Conservation (phyloP, 2,329 filamentous ascomycete species). For the Verticillium klebahnii region DNA sequence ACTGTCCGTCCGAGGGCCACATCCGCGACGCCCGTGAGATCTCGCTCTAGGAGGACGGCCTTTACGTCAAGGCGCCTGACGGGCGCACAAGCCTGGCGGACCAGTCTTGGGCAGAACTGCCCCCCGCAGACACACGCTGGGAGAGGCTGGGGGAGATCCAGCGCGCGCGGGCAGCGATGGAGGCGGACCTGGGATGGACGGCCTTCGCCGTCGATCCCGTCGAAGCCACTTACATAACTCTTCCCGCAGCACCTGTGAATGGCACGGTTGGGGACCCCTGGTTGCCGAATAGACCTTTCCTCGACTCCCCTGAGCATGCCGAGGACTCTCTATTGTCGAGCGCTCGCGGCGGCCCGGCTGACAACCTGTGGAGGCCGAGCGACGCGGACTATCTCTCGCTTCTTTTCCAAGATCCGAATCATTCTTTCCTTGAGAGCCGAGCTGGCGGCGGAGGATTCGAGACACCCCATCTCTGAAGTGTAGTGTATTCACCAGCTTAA, state of each 20-base stretch:
- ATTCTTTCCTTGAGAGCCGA: too few relatives aligned
- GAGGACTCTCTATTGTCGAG: too few relatives aligned
- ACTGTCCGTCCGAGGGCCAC: slow-evolving; percentile 82
- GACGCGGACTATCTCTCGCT: too few relatives aligned
- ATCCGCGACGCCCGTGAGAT: slow-evolving; percentile 73
- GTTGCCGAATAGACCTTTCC: too few relatives aligned
- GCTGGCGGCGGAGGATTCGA: too few relatives aligned
- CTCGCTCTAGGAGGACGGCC: slow-evolving; percentile 43
- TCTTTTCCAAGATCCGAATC: too few relatives aligned
- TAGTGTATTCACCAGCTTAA: too few relatives aligned
- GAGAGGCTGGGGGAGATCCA: background rate
- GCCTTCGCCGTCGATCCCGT: background rate
- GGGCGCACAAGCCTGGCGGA: background rate
- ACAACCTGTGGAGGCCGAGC: too few relatives aligned
- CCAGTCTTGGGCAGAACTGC: background rate
- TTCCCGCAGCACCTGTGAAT: background rate
- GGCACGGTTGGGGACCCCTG: too few relatives aligned
- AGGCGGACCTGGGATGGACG: background rate
- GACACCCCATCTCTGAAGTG: too few relatives aligned
- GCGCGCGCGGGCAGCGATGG: background rate
- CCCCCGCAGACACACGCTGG: background rate
- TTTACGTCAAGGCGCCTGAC: background rate
- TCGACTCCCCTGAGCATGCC: too few relatives aligned
- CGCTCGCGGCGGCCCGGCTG: too few relatives aligned
- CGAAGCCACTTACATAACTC: background rate